Base-by-base conservation (phyloP, 2,329 filamentous ascomycete species). In the Bertia moriformis region DNA sequence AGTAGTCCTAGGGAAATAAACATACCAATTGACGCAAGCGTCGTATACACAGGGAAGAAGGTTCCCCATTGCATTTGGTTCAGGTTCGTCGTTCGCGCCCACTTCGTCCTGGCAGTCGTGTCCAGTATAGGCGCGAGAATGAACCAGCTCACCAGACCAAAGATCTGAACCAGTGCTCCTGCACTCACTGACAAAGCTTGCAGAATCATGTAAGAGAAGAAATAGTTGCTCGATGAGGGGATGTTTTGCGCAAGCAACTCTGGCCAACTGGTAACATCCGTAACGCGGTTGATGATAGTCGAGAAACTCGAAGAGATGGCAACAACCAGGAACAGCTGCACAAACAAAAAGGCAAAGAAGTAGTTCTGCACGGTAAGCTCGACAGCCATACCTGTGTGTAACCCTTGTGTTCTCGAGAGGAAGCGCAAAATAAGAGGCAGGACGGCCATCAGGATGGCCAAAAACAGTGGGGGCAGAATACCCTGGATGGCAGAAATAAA, bases 191-290 rank as follows among this genome's bases (percentile, higher is more conserved):
- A 87, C 49, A 96, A 69, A 1, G 88, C 86, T 51, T 96, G 91
- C 7, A 98, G 77, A 53, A 95, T 81, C 78, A 98, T 88, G 69
- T 98, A 98, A 1, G 86, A 89, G 67, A 95, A 96, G 65, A 96
- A 98, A 59, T 96, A 98, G 54, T 95, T 94, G 48, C 86, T 83
- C 0, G 88, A 81, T 48, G 76, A 83, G 2, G 91, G 91, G 4
- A 98, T 63, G 43, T 88, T 91, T 10, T 66, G 56, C 0, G 89
- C 89, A 19, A 98, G 63, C 0, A 83, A 67, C 14, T 73, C 57
- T 0, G 91, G 74, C 41, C 93, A 73, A 27, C 68, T 69, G n/a
- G 64, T 60, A 4, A 85, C 77, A 36, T 84, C 68, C 2, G 51
- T 35, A 3, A 69, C 43, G 17, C 54, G 29, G 7, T 59, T 51